Conservation (phyloP, 2,329 filamentous ascomycete species). For the Cladosporium sp. region DNA sequence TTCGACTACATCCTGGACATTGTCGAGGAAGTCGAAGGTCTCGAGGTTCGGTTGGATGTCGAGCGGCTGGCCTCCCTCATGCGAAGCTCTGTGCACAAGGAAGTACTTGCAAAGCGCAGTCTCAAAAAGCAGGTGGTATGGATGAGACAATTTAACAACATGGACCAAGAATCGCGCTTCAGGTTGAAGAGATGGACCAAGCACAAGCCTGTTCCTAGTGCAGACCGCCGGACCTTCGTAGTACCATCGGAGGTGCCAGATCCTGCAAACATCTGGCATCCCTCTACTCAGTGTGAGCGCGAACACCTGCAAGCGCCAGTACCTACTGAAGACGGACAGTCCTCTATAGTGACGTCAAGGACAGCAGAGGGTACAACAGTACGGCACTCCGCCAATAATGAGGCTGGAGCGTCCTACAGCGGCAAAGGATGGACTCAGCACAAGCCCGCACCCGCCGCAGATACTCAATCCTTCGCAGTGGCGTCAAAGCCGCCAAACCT, state of each 20-base stretch:
- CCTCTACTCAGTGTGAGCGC: too few species aligned
- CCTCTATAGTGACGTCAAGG: too few species aligned
- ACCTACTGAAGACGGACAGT: too few species aligned
- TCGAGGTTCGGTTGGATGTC: neutral
- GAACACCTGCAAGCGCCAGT: too few species aligned
- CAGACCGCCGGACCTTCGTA: neutral
- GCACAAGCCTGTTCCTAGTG: neutral
- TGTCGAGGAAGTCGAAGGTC: conserved; percentile 2
- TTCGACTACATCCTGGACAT: conserved; percentile 8
- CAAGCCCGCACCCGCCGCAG: too few species aligned
- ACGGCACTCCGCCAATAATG: too few species aligned
- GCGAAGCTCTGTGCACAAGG: neutral
- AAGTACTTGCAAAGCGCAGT: neutral
- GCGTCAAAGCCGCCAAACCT: too few species aligned
- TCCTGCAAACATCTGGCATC: too few species aligned
- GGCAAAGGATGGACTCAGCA: too few species aligned
- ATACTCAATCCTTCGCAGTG: too few species aligned
- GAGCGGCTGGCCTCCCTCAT: neutral
- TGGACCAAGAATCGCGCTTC: neutral
- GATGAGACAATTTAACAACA: neutral
- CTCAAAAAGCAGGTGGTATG: neutral
- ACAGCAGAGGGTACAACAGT: too few species aligned
- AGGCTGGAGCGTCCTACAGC: too few species aligned
- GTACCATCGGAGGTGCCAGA: neutral
- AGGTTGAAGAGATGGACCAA: conserved; percentile 4